phyloP scores from a whole-genome alignment of 1,139 yeast genomes.

The Yamadazyma blattariae region DNA sequence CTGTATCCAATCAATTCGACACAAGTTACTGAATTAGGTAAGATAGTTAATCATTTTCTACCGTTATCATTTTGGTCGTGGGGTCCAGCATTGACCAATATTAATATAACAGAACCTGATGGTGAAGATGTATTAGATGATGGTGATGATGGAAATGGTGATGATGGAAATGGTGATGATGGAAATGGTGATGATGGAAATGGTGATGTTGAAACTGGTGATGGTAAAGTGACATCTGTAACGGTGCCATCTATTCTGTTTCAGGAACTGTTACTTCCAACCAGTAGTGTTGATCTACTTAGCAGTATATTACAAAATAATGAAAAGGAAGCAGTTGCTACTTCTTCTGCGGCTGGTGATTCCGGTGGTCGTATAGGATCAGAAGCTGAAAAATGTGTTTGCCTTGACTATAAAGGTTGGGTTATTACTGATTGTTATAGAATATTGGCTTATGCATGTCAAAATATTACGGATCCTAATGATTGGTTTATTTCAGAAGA shows the following conservation, averaged over 20 bases:
- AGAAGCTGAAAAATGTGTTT: slow-evolving; percentile 54
- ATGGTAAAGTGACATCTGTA: no score
- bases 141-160: not conserved
- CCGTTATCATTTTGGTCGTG: slow-evolving; percentile 53
- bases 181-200: not conserved
- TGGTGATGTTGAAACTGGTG: no score
- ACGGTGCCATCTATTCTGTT: no score
- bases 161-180: not conserved
- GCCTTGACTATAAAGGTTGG: slow-evolving; percentile 51
- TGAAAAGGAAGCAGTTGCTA: no score
- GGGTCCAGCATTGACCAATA: slow-evolving; percentile 40
- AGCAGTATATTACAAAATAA: no score
- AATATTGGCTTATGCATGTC: slow-evolving; percentile 54
- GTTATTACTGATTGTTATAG: slow-evolving; percentile 62
- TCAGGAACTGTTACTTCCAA: no score
- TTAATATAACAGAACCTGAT: not conserved
- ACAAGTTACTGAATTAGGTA: slow-evolving; percentile 10
- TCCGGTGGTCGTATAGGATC: no score
- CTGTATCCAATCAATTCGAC: slow-evolving; percentile 20
- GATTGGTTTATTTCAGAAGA: slow-evolving; percentile 47
- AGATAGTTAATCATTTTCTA: slow-evolving; percentile 21
- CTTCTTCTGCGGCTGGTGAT: no score
- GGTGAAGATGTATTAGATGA: not conserved
- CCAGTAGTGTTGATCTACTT: no score
- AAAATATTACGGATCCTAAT: slow-evolving; percentile 31